phyloP scores from a whole-genome alignment of 2,329 filamentous ascomycete genomes.

The Fusarium verrucosum region DNA sequence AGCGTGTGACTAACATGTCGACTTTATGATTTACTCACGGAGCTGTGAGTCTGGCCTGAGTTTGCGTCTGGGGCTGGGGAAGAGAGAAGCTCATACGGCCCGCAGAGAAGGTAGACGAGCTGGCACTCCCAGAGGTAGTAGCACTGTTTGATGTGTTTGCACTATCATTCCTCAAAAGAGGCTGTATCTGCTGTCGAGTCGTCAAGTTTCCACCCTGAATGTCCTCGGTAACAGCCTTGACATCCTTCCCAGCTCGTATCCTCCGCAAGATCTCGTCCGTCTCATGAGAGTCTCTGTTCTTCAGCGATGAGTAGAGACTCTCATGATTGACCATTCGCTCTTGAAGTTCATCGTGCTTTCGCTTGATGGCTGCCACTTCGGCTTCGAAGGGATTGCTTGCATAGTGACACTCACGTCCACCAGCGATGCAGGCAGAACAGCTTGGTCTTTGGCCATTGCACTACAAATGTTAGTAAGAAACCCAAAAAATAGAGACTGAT shows the following conservation, averaged over 20 bases:
- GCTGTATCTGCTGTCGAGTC: background rate
- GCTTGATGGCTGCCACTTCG: conserved; percentile 13
- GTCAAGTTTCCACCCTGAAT: background rate
- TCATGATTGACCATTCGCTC: conserved; percentile 8
- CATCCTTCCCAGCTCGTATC: conserved; percentile 22
- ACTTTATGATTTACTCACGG: conserved; percentile 1
- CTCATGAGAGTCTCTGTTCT: conserved; percentile 7
- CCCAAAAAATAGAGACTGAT: too few relatives aligned
- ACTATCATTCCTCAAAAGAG: background rate
- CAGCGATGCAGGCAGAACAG: conserved; percentile 16
- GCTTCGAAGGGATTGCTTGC: conserved; percentile 10
- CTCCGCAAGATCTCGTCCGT: conserved; percentile 22
- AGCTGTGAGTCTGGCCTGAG: conserved; percentile 6
- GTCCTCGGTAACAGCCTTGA: conserved; percentile 10
- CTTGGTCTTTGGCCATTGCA: conserved; percentile 24
- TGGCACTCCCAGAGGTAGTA: conserved; percentile 2
- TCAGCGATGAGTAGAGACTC: conserved; percentile 13
- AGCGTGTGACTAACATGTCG: background rate
- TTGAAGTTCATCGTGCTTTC: conserved; percentile 20
- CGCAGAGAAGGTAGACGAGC: background rate
- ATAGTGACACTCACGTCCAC: conserved; percentile 21
- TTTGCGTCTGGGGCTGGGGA: background rate
- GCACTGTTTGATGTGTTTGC: conserved; percentile 1
- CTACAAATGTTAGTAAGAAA: conserved; percentile 4
- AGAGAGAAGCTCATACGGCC: background rate